These are phyloP conservation scores for Colletotrichum sp. DNA, from an alignment of 2,329 filamentous ascomycete genomes.

Conservation along the genomic window DNA sequence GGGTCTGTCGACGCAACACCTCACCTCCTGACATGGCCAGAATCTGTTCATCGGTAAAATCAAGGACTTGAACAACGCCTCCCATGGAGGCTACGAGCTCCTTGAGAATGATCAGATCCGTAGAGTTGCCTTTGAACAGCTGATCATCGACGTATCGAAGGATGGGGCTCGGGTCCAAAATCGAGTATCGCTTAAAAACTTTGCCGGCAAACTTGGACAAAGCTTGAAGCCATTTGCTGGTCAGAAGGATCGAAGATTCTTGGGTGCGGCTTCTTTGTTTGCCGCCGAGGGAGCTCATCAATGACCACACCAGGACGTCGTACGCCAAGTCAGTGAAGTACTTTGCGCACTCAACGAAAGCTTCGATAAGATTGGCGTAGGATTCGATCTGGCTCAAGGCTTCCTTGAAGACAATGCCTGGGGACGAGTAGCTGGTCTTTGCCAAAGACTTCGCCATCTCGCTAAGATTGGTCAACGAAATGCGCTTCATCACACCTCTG, in stretches of 20 bases:
- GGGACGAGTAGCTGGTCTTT: constrained; percentile 90
- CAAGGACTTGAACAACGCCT: constrained; percentile 84
- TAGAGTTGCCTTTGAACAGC: constrained; percentile 81
- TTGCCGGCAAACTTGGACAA: constrained; percentile 90
- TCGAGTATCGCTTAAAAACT: constrained; percentile 84
- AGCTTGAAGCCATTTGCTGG: constrained; percentile 90
- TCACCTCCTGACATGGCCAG: constrained; percentile 88
- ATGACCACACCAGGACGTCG: constrained; percentile 90
- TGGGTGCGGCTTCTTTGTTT: constrained; percentile 68
- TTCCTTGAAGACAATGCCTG: constrained; percentile 88
- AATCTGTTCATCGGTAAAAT: constrained; percentile 88
- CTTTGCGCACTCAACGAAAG: constrained; percentile 90
- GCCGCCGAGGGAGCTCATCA: constrained; percentile 75
- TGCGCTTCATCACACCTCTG: constrained; percentile 83
- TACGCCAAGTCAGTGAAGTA: constrained; percentile 94
- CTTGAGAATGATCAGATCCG: constrained; percentile 88
- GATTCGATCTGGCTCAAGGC: constrained; percentile 90
- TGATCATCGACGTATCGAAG: constrained; percentile 90
- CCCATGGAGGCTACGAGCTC: constrained; percentile 93
- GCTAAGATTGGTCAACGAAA: constrained; percentile 85
- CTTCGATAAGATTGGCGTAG: constrained; percentile 93
- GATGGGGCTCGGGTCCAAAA: constrained; percentile 84
- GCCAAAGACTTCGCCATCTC: constrained; percentile 88
- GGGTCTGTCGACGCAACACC: constrained; percentile 77
- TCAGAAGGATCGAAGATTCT: constrained; percentile 70